Evolutionary conservation across 345 rosid genomes (phyloP).

Genomic region (Euphorbia lathyris): DNA sequence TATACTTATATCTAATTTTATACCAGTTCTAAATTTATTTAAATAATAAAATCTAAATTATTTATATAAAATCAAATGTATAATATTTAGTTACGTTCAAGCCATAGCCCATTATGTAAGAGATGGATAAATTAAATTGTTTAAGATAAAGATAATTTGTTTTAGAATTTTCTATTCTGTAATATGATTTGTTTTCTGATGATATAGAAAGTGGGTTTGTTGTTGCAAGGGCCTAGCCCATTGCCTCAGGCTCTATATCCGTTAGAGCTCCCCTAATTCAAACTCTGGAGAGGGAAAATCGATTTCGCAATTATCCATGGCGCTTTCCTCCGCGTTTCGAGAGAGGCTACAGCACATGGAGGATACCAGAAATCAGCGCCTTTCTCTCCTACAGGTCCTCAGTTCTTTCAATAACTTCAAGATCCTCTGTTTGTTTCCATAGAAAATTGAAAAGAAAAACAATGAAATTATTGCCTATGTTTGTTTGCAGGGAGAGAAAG

Average conservation of each 20-base stretch:
- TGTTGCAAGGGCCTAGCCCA: neutral
- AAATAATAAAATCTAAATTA: too few relatives aligned
- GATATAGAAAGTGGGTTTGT: neutral
- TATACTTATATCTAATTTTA: too few relatives aligned
- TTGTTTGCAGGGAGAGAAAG: conserved; percentile 57
- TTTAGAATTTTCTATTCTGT: too few relatives aligned
- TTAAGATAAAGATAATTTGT: too few relatives aligned
- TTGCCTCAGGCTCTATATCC: too few relatives aligned
- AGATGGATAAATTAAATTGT: too few relatives aligned
- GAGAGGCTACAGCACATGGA: conserved; percentile 73
- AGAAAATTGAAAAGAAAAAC: neutral
- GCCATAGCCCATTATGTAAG: too few relatives aligned
- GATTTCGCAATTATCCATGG: conserved; percentile 30
- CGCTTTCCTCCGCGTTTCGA: conserved; percentile 59
- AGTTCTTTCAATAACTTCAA: neutral
- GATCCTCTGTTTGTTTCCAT: conserved; percentile 12
- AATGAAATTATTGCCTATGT: neutral
- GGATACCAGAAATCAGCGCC: conserved; percentile 53
- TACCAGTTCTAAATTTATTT: too few relatives aligned
- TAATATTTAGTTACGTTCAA: too few relatives aligned
- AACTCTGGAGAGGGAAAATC: conserved; percentile 6
- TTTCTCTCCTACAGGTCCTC: conserved; percentile 58
- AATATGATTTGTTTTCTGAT: too few relatives aligned
- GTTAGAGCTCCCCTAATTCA: conserved; percentile 8
- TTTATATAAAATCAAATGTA: too few relatives aligned